Percentiles rank a stretch among this genome's conserved stretches.
Conservation (phyloP, 1,139 yeast species). For the Kodamaea suecica region DNA sequence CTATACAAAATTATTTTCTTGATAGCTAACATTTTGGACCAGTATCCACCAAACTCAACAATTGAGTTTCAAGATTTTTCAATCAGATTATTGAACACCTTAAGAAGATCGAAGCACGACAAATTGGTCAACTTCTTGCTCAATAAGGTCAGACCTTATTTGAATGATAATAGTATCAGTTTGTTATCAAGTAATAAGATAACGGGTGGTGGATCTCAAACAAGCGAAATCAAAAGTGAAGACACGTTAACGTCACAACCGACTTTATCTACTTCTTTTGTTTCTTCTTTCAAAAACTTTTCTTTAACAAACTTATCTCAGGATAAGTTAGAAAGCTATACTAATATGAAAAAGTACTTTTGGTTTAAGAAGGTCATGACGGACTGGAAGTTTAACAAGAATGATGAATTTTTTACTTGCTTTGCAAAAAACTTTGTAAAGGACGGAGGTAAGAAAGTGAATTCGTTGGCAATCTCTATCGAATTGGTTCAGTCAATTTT, state of each 20-base stretch:
- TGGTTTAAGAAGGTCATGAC: conserved; percentile 31
- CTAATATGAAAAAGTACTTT: conserved; percentile 25
- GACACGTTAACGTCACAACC: too few relatives aligned
- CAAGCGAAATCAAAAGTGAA: neutral
- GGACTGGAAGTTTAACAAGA: conserved; percentile 23
- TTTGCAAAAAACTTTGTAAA: conserved; percentile 13
- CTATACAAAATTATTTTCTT: conserved; percentile 11
- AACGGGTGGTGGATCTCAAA: neutral
- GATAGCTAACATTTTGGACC: conserved; percentile 6
- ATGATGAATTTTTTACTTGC: conserved; percentile 13
- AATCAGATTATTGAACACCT: conserved; percentile 9
- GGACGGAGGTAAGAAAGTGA: conserved; percentile 10
- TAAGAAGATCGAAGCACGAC: conserved; percentile 7
- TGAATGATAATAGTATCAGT: conserved; percentile 7
- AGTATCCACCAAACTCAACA: neutral
- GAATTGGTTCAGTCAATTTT: conserved; percentile 24
- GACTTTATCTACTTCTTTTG: too few relatives aligned
- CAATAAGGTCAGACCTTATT: conserved; percentile 6
- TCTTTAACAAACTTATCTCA: conserved; percentile 1
- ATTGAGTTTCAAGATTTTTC: conserved; percentile 9
- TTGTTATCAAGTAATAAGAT: conserved; percentile 6
- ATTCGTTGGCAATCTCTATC: conserved; percentile 14
- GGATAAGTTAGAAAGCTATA: conserved; percentile 6
- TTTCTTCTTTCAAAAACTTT: neutral
- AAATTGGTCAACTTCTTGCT: conserved; percentile 9